Base-by-base conservation (phyloP, 495 filamentous ascomycete species). In the Hypoxylon subgilvum region DNA sequence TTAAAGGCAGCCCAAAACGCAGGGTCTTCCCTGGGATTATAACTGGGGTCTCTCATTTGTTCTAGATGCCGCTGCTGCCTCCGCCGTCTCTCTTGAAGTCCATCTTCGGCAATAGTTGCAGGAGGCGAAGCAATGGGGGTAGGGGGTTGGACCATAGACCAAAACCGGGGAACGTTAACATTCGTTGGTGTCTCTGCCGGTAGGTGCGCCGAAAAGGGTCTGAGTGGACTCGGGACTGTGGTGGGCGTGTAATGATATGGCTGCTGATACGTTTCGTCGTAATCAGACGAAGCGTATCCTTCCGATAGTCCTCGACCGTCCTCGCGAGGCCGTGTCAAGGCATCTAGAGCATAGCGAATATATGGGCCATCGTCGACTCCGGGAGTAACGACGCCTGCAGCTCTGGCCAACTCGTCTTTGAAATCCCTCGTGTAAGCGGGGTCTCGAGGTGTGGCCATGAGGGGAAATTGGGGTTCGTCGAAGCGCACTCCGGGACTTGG, bases 271-370 rank as follows among this genome's bases (percentile, higher is more conserved):
- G 23, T 34, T 45, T 52, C 47, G 12, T 72, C 66, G 43, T 68
- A 70, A 32, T 57, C 60, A 1, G 73, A 73, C 0, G 67, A 61
- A 44, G 42, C 22, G 35, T 60, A 45, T 61, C 35, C 54, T 12
- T 35, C 54, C 9, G 69, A 71, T 65, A 70, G 12, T 57, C 67
- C 17, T 56, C 67, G 36, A 16, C 46, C 51, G 16, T 69, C 49
- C 22, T 72, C 67, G 13, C 63, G 69, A 51, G 61, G 61, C 7
- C 68, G 61, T 7, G 74, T 77, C 18, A 80, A 63, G 27, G 76
- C 76, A 41, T 80, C 75, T 45, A 80, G 63, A 40, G 78, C 78
- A 45, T 77, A 75, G 34, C 75, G 76, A 50, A 80, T 73, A 39
- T 74, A 79, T 0, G 78, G 76, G 0, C 69, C 69, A 56, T 80